Base-by-base conservation (phyloP, 2,329 filamentous ascomycete genomes). In the Penicillium carneum region DNA sequence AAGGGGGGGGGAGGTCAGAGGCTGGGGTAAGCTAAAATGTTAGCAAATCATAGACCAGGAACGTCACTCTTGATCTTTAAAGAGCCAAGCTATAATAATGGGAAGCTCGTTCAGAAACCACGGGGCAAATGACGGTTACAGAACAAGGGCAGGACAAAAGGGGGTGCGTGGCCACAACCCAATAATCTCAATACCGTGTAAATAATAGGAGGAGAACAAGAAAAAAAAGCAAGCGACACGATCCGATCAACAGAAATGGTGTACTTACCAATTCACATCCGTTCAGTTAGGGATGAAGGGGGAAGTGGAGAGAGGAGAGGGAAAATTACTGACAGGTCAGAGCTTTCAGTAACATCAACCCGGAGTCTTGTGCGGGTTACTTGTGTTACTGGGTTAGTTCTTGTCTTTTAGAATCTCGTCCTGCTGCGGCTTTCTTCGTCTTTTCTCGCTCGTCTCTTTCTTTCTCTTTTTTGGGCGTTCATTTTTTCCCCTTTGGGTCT, bases 281-380 rank as follows among this genome's bases (percentile, higher is more conserved):
- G 64, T 57, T 62, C 64, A 65, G 63, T 67, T 65, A 63, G 60
- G 64, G 63, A 65, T 68, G 58, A 58, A 66, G 66, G 64, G 62
- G 61, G 61, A 62, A 69, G 68, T 70, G 68, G 68, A 68, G 68
- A 63, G 59, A 63, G 60, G 57, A 63, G 62, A 61, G 58, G 56
- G 61, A 70, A 69, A 69, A 67, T 63, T 65, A 63, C 65, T 53
- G 55, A 49, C 41, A 50, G 38, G 41, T 53, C 39, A 47, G 56
- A 53, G 48, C 38, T 45, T 59, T 63, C 36, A 31, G 55, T 45
- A 43, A 58, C 16, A 38, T 38, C 34, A 42, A 10, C 54, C 12
- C 46, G 34, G 26, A 26, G 6, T 6, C 52, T 39, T 43, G 41
- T 45, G 36, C 49, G 26, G 36, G 29, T 43, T 33, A 41, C 38